Evolutionary conservation across 2,329 filamentous ascomycete species (phyloP).

Genomic region (Arthrocladium fulminans): DNA sequence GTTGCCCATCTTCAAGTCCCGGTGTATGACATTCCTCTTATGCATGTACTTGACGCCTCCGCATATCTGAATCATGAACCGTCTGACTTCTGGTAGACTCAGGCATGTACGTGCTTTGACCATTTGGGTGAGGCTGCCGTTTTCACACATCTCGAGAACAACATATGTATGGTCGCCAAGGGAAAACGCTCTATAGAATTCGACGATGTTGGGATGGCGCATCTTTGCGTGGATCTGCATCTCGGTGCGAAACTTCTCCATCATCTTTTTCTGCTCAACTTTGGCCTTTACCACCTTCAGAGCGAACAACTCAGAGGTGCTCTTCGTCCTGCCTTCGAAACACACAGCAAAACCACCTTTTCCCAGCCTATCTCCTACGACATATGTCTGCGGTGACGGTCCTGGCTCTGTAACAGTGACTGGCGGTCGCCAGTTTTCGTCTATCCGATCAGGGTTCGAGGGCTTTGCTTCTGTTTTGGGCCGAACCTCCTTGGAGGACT

Average conservation of each 20-base stretch:
- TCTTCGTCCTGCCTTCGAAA: slow-evolving; percentile 38
- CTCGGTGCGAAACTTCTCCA: slow-evolving; percentile 62
- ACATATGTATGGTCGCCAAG: slow-evolving; percentile 86
- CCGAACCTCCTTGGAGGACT: slow-evolving; percentile 13
- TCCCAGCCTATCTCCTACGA: slow-evolving; percentile 38
- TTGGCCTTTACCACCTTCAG: slow-evolving; percentile 44
- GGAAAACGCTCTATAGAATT: slow-evolving; percentile 88
- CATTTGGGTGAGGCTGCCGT: slow-evolving; percentile 96
- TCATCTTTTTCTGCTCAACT: slow-evolving; percentile 44
- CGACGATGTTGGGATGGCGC: slow-evolving; percentile 89
- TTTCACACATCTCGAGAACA: slow-evolving; percentile 86
- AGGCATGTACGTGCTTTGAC: slow-evolving; percentile 84
- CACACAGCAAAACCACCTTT: slow-evolving; percentile 45
- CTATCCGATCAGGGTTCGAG: slow-evolving; percentile 24
- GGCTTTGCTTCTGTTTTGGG: slow-evolving; percentile 27
- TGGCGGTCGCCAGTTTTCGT: slow-evolving; percentile 39
- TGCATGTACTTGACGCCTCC: slow-evolving; percentile 98
- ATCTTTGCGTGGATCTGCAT: slow-evolving; percentile 98
- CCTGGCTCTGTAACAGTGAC: slow-evolving; percentile 37
- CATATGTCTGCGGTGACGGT: slow-evolving; percentile 36
- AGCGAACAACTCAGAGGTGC: slow-evolving; percentile 39
- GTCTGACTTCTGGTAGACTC: slow-evolving; percentile 86
- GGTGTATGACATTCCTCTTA: slow-evolving; percentile 87
- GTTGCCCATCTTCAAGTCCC: slow-evolving; percentile 96
- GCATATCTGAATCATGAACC: slow-evolving; percentile 88